These are phyloP conservation scores for Chiua virens DNA, from an alignment of 768 basidiomycete genomes.

Conservation along the genomic window DNA sequence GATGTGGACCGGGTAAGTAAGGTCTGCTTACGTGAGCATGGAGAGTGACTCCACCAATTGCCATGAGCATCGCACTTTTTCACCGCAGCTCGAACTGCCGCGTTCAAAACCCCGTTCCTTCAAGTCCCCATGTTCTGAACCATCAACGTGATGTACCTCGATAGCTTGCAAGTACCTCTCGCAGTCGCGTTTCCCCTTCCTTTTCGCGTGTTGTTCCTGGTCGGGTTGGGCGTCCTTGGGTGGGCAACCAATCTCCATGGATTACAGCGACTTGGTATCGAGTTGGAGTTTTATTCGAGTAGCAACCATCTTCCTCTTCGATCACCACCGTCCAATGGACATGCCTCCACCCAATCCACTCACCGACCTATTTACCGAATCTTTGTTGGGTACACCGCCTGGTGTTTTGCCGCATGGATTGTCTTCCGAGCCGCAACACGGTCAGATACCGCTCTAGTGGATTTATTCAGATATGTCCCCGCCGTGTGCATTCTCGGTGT, in stretches of 20 bases:
- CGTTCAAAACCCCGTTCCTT: background rate
- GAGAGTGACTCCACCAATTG: background rate
- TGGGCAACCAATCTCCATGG: conserved; percentile 96
- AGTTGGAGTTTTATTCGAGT: conserved; percentile 60
- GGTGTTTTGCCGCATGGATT: conserved; percentile 68
- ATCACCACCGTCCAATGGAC: conserved; percentile 19
- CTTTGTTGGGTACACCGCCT: conserved; percentile 56
- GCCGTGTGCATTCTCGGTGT: conserved; percentile 62
- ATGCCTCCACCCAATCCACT: conserved; percentile 34
- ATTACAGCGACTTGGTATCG: conserved; percentile 70
- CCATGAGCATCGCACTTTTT: background rate
- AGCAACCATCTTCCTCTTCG: conserved; percentile 18
- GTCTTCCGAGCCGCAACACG: conserved; percentile 61
- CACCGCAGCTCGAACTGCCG: background rate
- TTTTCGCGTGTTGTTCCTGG: conserved; percentile 82
- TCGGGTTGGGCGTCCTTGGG: conserved; percentile 76
- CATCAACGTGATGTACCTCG: conserved; percentile 30
- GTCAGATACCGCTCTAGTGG: conserved; percentile 59
- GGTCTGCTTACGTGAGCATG: conserved; percentile 1
- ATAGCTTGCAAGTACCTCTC: conserved; percentile 43
- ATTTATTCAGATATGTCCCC: conserved; percentile 76
- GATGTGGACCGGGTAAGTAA: background rate
- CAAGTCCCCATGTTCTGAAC: conserved; percentile 7
- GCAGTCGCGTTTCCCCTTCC: conserved; percentile 80
- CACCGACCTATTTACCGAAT: conserved; percentile 69